Evolutionary conservation across 495 filamentous ascomycete genomes (phyloP).

Genomic region (Neurospora sp.): DNA sequence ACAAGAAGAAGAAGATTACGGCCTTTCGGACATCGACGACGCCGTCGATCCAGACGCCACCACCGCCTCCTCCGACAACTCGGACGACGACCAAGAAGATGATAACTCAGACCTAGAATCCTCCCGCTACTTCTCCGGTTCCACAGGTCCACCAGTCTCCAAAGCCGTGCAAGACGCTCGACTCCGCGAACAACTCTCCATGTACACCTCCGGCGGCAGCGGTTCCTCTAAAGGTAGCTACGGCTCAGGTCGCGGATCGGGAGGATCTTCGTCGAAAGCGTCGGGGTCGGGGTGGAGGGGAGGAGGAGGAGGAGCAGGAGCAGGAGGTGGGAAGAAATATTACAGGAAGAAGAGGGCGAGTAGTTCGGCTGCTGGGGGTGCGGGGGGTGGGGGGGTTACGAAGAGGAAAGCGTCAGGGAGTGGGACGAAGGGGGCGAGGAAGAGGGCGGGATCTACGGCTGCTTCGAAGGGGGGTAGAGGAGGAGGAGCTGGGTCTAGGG

Average conservation of each 20-base stretch:
- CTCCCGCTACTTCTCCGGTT: slow-evolving; percentile 7
- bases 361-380: background rate
- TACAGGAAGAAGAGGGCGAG: background rate
- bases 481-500: background rate
- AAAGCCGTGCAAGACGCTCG: background rate
- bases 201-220: background rate
- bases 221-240: slow-evolving; percentile 8
- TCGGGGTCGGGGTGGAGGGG: background rate
- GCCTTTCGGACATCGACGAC: slow-evolving; percentile 33
- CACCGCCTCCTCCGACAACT: slow-evolving; percentile 12
- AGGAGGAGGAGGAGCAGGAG: slow-evolving; percentile 3
- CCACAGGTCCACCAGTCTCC: background rate
- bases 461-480: background rate
- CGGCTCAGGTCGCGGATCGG: slow-evolving; percentile 10
- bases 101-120: slow-evolving; percentile 9
- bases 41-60: slow-evolving; percentile 38
- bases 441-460: background rate
- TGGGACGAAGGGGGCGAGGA: background rate
- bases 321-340: slow-evolving; percentile 14
- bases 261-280: background rate
- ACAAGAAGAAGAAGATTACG: slow-evolving; percentile 53
- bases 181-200: background rate
- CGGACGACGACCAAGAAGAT: slow-evolving; percentile 18
- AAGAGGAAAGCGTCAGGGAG: background rate
- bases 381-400: background rate